A percentile compares a stretch with the other conserved stretches of the same genome.
These are phyloP conservation scores for Geranomyces michiganensis DNA, from an alignment of 192 early-diverging fungal genomes.

Conservation along the genomic window DNA sequence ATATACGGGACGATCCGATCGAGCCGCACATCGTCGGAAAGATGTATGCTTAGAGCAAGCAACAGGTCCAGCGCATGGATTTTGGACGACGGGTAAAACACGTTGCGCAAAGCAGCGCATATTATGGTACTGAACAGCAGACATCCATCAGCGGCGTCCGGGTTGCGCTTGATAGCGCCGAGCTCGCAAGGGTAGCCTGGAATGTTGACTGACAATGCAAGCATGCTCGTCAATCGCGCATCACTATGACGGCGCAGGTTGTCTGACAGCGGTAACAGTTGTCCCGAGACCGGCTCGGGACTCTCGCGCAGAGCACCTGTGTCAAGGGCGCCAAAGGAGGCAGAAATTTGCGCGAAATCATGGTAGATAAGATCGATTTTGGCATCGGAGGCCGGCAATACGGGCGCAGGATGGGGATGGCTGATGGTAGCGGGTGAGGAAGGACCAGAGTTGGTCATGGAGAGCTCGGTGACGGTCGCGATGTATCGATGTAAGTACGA, in stretches of 20 bases:
- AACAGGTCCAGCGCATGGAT: conserved; percentile 75
- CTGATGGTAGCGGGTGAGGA: background rate
- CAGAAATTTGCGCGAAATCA: conserved; percentile 73
- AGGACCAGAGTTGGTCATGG: conserved; percentile 9
- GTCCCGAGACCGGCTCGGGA: conserved; percentile 1
- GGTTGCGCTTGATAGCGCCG: conserved; percentile 4
- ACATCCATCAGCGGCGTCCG: conserved; percentile 61
- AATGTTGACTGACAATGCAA: conserved; percentile 38
- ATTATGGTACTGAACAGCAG: conserved; percentile 70
- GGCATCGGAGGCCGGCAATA: conserved; percentile 56
- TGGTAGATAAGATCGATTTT: conserved; percentile 75
- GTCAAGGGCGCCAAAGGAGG: conserved; percentile 37
- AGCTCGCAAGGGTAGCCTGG: conserved; percentile 29
- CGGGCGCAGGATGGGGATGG: background rate
- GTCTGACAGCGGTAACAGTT: too few relatives aligned
- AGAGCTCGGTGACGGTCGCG: conserved; percentile 60
- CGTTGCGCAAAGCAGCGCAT: conserved; percentile 72
- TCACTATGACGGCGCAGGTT: too few relatives aligned
- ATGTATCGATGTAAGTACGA: conserved; percentile 75
- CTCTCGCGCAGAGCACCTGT: background rate
- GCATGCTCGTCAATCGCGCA: background rate
- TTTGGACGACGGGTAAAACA: conserved; percentile 69
- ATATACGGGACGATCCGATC: conserved; percentile 81
- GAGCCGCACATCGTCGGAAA: conserved; percentile 72
- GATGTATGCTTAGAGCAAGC: conserved; percentile 63